phyloP scores from a whole-genome alignment of 2,329 filamentous ascomycete species.

The Pestalotiopsis sp. region DNA sequence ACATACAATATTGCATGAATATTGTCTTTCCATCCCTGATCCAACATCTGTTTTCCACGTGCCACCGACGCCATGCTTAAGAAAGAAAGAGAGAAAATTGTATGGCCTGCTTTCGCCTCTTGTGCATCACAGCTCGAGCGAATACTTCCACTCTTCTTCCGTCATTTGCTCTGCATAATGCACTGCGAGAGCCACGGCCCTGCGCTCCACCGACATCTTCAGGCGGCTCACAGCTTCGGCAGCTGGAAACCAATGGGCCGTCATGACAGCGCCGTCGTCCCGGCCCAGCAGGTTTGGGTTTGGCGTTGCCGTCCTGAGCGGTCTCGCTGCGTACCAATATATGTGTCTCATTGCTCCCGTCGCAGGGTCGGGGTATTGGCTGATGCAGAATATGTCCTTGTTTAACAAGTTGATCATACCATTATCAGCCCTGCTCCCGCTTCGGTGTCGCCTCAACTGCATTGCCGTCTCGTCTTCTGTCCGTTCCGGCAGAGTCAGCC shows the following conservation, averaged over 20 bases:
- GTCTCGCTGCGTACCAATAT: conserved; percentile 14
- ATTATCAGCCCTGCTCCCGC: not conserved
- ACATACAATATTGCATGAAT: too few relatives aligned
- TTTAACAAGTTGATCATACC: conserved; percentile 7
- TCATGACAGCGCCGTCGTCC: conserved; percentile 1
- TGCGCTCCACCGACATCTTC: conserved; percentile 11
- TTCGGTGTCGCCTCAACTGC: not conserved
- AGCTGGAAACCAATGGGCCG: conserved; percentile 8
- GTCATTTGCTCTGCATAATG: conserved; percentile 14
- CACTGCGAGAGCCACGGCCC: conserved; percentile 13
- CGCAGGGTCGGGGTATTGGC: conserved; percentile 11
- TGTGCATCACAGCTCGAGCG: not conserved
- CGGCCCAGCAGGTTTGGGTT: conserved; percentile 1
- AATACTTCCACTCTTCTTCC: conserved; percentile 13
- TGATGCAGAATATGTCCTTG: conserved; percentile 12
- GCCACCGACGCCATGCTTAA: not conserved
- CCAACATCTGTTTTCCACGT: not conserved
- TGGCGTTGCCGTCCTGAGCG: not conserved
- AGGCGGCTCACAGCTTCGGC: conserved; percentile 8
- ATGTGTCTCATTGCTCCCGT: conserved; percentile 14
- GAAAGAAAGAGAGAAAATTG: not conserved
- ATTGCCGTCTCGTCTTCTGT: conserved; percentile 15
- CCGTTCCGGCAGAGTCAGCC: conserved; percentile 39
- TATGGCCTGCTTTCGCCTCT: not conserved
- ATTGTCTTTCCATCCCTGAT: not conserved